These are phyloP conservation scores for Saccharum spontaneum DNA, from an alignment of 176 grass and related monocot species.

Conservation along the genomic window DNA sequence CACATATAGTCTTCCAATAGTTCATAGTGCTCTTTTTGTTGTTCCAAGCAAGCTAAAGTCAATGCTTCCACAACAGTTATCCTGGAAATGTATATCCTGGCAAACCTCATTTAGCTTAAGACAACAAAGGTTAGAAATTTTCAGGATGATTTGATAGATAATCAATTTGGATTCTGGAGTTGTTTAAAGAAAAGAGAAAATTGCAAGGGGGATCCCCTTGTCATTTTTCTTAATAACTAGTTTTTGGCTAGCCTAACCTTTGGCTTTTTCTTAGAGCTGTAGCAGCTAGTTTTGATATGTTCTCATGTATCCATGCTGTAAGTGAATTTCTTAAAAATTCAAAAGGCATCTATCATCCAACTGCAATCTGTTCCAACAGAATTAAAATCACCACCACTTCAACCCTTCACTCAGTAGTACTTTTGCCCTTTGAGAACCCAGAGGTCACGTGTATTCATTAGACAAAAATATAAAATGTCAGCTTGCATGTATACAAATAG, in stretches of 20 bases:
- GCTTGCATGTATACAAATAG: neutral
- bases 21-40: neutral
- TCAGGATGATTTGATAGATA: neutral
- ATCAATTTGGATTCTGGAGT: neutral
- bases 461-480: neutral
- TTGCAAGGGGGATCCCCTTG: neutral
- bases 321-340: neutral
- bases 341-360: neutral
- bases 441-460: neutral
- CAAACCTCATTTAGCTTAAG: neutral
- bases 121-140: neutral
- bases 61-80: neutral
- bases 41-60: constrained; percentile 30
- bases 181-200: neutral
- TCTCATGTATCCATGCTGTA: neutral
- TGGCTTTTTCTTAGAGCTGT: neutral
- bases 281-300: neutral
- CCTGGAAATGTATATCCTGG: neutral
- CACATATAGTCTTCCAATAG: neutral
- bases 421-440: neutral
- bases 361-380: neutral
- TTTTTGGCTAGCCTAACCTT: neutral
- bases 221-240: neutral
- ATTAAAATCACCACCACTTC: neutral
- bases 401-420: neutral